Evolutionary conservation across 2,329 filamentous ascomycete species (phyloP).

Genomic region (Pseudogymnoascus sp.): DNA sequence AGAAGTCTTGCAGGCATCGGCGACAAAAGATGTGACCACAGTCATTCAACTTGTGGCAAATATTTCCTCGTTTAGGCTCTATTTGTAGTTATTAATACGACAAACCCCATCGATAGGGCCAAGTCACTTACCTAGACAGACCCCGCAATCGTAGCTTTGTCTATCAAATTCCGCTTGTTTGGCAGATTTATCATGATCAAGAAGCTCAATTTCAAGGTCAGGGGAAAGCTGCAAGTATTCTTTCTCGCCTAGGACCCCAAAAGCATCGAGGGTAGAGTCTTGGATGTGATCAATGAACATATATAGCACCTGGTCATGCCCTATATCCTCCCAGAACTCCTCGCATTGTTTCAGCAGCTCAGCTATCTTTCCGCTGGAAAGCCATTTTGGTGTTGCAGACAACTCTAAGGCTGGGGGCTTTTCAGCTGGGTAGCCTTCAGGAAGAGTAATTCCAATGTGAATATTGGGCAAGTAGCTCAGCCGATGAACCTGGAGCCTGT

Average conservation of each 20-base stretch:
- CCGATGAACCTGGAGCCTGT: conserved; percentile 36
- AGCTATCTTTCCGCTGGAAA: conserved; percentile 41
- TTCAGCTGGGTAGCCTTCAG: conserved; percentile 50
- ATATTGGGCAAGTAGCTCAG: conserved; percentile 49
- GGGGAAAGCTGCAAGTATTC: conserved; percentile 46
- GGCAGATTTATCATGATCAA: conserved; percentile 72
- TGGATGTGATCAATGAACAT: conserved; percentile 58
- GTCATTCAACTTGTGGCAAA: conserved; percentile 72
- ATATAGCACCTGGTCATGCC: conserved; percentile 52
- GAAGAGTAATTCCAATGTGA: conserved; percentile 46
- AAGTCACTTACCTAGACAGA: conserved; percentile 60
- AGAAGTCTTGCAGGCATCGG: conserved; percentile 82
- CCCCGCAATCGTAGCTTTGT: conserved; percentile 78
- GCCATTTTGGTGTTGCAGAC: conserved; percentile 51
- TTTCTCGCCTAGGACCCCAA: conserved; percentile 46
- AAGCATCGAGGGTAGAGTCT: conserved; percentile 51
- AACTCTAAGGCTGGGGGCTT: conserved; percentile 45
- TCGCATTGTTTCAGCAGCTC: conserved; percentile 44
- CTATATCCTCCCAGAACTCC: conserved; percentile 55
- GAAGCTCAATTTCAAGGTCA: conserved; percentile 59
- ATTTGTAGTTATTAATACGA: conserved; percentile 10
- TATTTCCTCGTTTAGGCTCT: conserved; percentile 82
- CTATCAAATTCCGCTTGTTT: conserved; percentile 70
- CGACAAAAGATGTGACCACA: conserved; percentile 91
- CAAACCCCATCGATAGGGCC: conserved; percentile 13